phyloP scores from a whole-genome alignment of 2,329 filamentous ascomycete genomes.

The Xylaria multiplex region DNA sequence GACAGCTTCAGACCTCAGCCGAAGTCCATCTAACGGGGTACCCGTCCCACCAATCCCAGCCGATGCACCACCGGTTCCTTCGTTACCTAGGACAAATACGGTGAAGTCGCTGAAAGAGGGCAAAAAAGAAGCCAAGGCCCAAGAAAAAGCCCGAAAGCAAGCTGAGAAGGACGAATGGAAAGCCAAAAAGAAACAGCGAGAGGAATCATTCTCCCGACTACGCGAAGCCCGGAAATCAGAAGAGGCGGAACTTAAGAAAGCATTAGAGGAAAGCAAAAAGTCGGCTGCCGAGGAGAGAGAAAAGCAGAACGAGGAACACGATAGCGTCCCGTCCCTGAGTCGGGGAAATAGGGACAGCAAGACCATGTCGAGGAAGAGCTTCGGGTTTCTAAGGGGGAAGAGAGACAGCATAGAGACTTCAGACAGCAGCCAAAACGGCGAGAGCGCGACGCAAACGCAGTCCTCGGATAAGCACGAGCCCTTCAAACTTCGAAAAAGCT shows the following conservation, averaged over 20 bases:
- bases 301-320: conserved; percentile 65
- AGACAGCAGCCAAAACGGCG: conserved; percentile 46
- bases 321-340: conserved; percentile 58
- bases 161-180: conserved; percentile 60
- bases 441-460: conserved; percentile 40
- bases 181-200: conserved; percentile 56
- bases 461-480: conserved; percentile 52
- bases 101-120: conserved; percentile 64
- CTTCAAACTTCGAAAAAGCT: conserved; percentile 66
- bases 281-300: conserved; percentile 66
- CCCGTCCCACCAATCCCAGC: conserved; percentile 47
- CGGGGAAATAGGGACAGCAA: conserved; percentile 78
- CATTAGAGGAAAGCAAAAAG: conserved; percentile 64
- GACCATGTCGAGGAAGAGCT: conserved; percentile 80
- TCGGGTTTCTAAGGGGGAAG: conserved; percentile 68
- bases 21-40: conserved; percentile 43
- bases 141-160: conserved; percentile 53
- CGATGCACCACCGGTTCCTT: conserved; percentile 37
- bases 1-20: conserved; percentile 63
- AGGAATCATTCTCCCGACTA: conserved; percentile 50
- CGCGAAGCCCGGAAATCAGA: conserved; percentile 57
- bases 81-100: conserved; percentile 43
- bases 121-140: conserved; percentile 69
- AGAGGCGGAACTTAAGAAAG: conserved; percentile 68
- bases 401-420: conserved; percentile 50